A percentile compares a stretch with the other conserved stretches of the same genome.
These are phyloP conservation scores for Lupinus albus DNA, from an alignment of 306 rosid species.

Conservation along the genomic window DNA sequence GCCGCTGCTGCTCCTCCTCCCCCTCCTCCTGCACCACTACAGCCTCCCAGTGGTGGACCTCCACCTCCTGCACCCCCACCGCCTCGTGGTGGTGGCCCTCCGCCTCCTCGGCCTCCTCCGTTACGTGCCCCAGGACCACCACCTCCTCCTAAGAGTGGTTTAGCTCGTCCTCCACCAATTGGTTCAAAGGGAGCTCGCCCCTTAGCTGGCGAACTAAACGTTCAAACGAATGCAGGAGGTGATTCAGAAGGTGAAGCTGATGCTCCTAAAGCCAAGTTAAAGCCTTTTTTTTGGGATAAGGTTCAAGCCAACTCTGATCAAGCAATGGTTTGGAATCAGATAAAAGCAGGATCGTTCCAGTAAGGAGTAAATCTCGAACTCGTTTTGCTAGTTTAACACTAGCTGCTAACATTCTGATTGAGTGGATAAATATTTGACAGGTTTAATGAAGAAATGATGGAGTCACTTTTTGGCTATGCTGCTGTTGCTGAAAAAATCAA, in stretches of 20 bases:
- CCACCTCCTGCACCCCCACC: constrained; percentile 43
- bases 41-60: constrained; percentile 37
- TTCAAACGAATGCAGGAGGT: constrained; percentile 47
- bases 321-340: constrained; percentile 97
- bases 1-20: constrained; percentile 43
- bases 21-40: constrained; percentile 47
- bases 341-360: constrained; percentile 98
- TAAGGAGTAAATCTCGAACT: constrained; percentile 46
- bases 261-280: constrained; percentile 79
- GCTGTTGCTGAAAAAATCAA: constrained; percentile 55
- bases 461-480: constrained; percentile 75
- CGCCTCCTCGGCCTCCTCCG: constrained; percentile 34
- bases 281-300: constrained; percentile 99
- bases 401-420: constrained; percentile 37
- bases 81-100: too few relatives aligned
- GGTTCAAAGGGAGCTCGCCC: constrained; percentile 55
- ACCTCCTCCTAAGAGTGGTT: constrained; percentile 42
- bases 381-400: not conserved
- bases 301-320: constrained; percentile 89
- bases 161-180: constrained; percentile 58
- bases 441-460: constrained; percentile 97
- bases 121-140: constrained; percentile 65
- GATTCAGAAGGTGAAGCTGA: constrained; percentile 44
- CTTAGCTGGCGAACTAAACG: constrained; percentile 36
- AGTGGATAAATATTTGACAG: constrained; percentile 46